These are phyloP conservation scores for Dothideomycetes sp. DNA, from an alignment of 2,329 filamentous ascomycete species.

Conservation along the genomic window DNA sequence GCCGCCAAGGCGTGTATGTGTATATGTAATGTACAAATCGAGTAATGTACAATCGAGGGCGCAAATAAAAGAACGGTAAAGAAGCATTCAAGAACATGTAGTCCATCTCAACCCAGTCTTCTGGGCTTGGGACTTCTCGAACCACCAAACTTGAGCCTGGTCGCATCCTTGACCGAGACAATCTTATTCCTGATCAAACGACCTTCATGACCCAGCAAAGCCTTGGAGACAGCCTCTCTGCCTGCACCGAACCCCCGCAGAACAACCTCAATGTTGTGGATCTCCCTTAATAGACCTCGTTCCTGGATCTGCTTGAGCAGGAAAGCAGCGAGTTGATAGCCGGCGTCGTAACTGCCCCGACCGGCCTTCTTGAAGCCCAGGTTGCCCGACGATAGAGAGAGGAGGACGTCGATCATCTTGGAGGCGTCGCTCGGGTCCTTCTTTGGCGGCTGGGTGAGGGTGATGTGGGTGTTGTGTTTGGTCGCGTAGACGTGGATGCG, in stretches of 20 bases:
- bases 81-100: not conserved
- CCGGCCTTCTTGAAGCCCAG: conserved; percentile 81
- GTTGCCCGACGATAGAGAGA: conserved; percentile 74
- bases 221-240: conserved; percentile 81
- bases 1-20: not conserved
- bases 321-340: conserved; percentile 78
- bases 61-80: too few species aligned
- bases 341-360: conserved; percentile 77
- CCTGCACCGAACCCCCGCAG: conserved; percentile 78
- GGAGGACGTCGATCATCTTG: conserved; percentile 48
- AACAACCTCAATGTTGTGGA: conserved; percentile 66
- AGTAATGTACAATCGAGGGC: not conserved
- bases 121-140: conserved; percentile 75
- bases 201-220: conserved; percentile 77
- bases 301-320: conserved; percentile 78
- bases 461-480: conserved; percentile 94
- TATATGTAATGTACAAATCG: not conserved
- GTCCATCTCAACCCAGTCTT: conserved; percentile 51
- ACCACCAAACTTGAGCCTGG: conserved; percentile 90
- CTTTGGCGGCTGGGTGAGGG: conserved; percentile 59
- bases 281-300: conserved; percentile 63
- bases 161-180: conserved; percentile 70
- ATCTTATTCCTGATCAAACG: conserved; percentile 64
- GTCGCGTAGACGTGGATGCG: conserved; percentile 79
- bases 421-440: conserved; percentile 39